Conservation (phyloP, 2,329 filamentous ascomycete genomes). For the Microcera coccophila region DNA sequence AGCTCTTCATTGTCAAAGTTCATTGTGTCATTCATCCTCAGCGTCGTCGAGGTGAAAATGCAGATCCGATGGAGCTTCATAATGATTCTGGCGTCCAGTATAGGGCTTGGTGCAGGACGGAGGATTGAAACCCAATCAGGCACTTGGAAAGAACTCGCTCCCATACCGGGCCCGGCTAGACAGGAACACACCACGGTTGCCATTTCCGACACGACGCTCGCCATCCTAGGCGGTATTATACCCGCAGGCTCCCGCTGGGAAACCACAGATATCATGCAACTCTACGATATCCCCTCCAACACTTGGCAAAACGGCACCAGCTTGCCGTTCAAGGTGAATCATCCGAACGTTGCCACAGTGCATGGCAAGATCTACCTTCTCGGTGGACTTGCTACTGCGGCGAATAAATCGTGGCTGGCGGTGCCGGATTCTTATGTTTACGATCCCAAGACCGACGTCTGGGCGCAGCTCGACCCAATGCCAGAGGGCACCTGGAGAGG, state of each 20-base stretch:
- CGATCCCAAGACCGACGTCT: constrained; percentile 23
- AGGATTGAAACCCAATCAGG: no score
- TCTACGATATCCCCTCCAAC: constrained; percentile 30
- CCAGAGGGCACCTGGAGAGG: constrained; percentile 29
- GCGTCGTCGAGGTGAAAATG: no score
- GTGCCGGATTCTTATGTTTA: constrained; percentile 29
- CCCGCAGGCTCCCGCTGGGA: constrained; percentile 10
- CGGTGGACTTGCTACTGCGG: constrained; percentile 31
- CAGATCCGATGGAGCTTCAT: no score
- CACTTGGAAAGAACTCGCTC: constrained; percentile 23
- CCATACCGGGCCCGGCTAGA: constrained; percentile 21
- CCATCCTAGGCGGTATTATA: constrained; percentile 27
- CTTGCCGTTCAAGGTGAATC: constrained; percentile 31
- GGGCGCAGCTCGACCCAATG: constrained; percentile 26
- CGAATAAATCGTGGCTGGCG: constrained; percentile 25
- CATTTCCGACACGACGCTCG: constrained; percentile 20
- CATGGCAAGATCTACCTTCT: constrained; percentile 37
- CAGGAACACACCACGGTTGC: constrained; percentile 28
- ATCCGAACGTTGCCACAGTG: constrained; percentile 36
- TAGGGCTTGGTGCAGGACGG: no score
- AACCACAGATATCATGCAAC: constrained; percentile 27
- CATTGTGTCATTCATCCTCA: no score
- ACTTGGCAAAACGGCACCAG: constrained; percentile 27
- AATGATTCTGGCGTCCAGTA: no score
- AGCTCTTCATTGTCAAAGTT: no score